A percentile compares a stretch with the other conserved stretches of the same genome.
Evolutionary conservation across 306 rosid species (phyloP).

Genomic region (Hylodesmum podocarpum): DNA sequence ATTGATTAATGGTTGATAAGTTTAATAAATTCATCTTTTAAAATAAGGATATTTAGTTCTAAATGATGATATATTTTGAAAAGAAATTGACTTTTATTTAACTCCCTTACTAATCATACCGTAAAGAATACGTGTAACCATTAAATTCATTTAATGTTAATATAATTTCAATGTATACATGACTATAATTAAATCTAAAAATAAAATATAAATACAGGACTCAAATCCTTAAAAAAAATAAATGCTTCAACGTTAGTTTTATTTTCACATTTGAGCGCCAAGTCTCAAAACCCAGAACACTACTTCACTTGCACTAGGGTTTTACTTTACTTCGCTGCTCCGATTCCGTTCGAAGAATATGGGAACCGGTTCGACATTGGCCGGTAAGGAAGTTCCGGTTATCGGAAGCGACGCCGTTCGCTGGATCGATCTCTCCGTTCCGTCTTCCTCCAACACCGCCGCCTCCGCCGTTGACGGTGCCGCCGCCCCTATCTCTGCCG

Average conservation of each 20-base stretch:
- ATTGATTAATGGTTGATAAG: no score
- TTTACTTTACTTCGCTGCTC: slow-evolving; percentile 25
- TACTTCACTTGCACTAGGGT: slow-evolving; percentile 32
- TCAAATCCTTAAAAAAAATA: neutral
- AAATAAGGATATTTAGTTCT: no score
- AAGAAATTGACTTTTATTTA: no score
- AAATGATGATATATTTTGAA: no score
- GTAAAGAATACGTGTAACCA: no score
- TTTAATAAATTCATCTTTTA: no score
- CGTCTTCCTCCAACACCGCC: slow-evolving; percentile 43
- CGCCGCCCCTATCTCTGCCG: slow-evolving; percentile 44
- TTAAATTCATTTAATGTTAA: no score
- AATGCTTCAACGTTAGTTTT: neutral
- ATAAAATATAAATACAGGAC: neutral
- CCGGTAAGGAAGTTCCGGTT: slow-evolving; percentile 75
- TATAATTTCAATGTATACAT: no score
- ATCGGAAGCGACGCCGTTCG: slow-evolving; percentile 65
- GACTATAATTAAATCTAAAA: neutral
- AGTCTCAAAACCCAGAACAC: slow-evolving; percentile 14
- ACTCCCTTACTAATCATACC: no score
- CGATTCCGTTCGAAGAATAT: slow-evolving; percentile 28
- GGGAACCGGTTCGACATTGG: slow-evolving; percentile 54
- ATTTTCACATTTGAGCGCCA: slow-evolving; percentile 34
- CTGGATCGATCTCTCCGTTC: slow-evolving; percentile 61
- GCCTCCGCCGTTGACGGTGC: neutral